Evolutionary conservation across 2,329 filamentous ascomycete genomes (phyloP).

Genomic region (Dothistroma pini): DNA sequence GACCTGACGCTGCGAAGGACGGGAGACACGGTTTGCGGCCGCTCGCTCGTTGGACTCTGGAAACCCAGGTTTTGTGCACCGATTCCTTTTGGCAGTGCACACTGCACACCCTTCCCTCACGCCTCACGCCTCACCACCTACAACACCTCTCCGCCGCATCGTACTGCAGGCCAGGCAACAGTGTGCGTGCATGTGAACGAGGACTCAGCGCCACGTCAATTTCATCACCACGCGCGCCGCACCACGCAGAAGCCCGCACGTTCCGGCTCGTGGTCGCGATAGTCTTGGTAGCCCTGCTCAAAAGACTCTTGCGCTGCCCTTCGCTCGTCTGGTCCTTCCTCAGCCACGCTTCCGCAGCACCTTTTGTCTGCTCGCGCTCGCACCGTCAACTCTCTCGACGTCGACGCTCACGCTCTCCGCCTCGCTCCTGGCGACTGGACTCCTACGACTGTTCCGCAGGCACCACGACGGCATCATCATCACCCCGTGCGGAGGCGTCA

Average conservation of each 20-base stretch:
- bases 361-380: neutral
- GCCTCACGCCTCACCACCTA: neutral
- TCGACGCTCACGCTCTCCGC: neutral
- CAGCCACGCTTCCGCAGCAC: slow-evolving; percentile 1
- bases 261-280: neutral
- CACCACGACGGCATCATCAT: neutral
- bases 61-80: neutral
- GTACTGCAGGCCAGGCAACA: slow-evolving; percentile 6
- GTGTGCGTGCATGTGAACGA: neutral
- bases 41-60: neutral
- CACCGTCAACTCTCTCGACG: neutral
- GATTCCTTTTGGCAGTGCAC: neutral
- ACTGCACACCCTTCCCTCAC: neutral
- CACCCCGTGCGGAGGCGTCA: neutral
- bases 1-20: neutral
- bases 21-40: neutral
- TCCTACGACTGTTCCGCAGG: neutral
- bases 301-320: neutral
- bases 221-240: neutral
- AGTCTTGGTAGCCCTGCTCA: neutral
- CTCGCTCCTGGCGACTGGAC: neutral
- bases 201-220: neutral
- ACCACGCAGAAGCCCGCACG: neutral
- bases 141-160: neutral
- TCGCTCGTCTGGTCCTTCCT: neutral